phyloP scores from a whole-genome alignment of 116 monocot species.

The Zostera marina region DNA sequence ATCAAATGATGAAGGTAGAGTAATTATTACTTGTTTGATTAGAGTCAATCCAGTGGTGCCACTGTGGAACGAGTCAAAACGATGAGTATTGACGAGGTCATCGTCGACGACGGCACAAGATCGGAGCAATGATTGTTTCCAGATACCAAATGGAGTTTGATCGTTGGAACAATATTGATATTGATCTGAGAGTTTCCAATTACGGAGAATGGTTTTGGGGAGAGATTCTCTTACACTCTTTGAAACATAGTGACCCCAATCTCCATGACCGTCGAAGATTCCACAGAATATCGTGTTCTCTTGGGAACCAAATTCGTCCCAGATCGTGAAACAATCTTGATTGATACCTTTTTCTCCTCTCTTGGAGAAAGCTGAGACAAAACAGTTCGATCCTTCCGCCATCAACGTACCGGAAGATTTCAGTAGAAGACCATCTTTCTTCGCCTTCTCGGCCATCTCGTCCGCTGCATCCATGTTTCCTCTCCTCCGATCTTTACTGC shows the following conservation, averaged over 20 bases:
- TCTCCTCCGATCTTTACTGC: background rate
- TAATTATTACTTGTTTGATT: constrained; percentile 48
- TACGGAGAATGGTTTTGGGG: constrained; percentile 57
- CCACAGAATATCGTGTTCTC: constrained; percentile 75
- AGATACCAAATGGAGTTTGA: constrained; percentile 25
- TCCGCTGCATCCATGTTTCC: constrained; percentile 2
- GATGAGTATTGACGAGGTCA: constrained; percentile 36
- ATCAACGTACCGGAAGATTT: constrained; percentile 33
- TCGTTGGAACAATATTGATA: too few species aligned
- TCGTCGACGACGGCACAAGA: constrained; percentile 44
- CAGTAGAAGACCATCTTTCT: constrained; percentile 19
- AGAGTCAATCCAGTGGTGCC: constrained; percentile 78
- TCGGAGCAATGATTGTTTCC: constrained; percentile 54
- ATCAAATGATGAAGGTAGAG: too few species aligned
- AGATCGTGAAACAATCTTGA: constrained; percentile 65
- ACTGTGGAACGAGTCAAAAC: constrained; percentile 58
- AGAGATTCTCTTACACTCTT: constrained; percentile 47
- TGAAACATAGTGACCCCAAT: constrained; percentile 82
- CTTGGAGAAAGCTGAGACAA: constrained; percentile 39
- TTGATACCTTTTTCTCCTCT: constrained; percentile 73
- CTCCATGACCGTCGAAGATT: constrained; percentile 85
- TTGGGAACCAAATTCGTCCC: constrained; percentile 82
- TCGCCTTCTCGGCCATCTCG: constrained; percentile 1
- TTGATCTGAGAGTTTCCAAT: constrained; percentile 28
- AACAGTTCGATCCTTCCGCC: constrained; percentile 24